Base-by-base conservation (phyloP, 2,329 filamentous ascomycete genomes). In the Colletotrichum trifolii region DNA sequence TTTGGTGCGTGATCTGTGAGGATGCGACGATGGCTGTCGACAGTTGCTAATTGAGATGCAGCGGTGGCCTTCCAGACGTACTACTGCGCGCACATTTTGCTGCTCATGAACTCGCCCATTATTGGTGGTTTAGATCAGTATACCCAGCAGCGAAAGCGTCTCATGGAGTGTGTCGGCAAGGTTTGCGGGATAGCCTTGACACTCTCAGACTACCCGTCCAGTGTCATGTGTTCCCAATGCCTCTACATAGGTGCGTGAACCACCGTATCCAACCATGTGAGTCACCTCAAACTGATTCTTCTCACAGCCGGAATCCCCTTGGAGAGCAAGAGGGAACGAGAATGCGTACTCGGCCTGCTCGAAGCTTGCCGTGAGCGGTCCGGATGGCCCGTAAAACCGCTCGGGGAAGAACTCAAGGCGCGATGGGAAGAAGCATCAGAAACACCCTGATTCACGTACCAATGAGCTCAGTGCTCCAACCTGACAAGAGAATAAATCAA, bases 161-260 rank as follows among this genome's bases (percentile, higher is more conserved):
- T 72, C 6, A 66, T 70, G 56, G 58, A 67, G 5, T 67, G 67
- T 25, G 65, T 69, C n/a, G 62, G 66, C 17, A 64, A 69, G 15
- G 69, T 69, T 1, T 70, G 70, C 35, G 69, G 70, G 6, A 72
- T 72, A n/a, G 70, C 54, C 38, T 50, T 70, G 67, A 68, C 68
- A 7, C 50, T 69, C 4, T 70, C 61, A 6, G 69, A 70, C 12
- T 68, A 70, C 47, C 69, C 69, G 3, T 71, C 70, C 0, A 71
- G 69, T 35, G 63, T 70, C 54, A 61, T 72, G 61, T 71, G 64
- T 40, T 72, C 69, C 15, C 72, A 75, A 35, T 69, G 67, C 33
- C 47, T 70, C 12, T 71, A 66, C 17, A 70, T 71, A 12, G 69
- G 68, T 69, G 53, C 10, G 68, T 48, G 3, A 34, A 36, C 11